phyloP scores from a whole-genome alignment of 2,329 filamentous ascomycete species.

The Pseudocercospora vitis region DNA sequence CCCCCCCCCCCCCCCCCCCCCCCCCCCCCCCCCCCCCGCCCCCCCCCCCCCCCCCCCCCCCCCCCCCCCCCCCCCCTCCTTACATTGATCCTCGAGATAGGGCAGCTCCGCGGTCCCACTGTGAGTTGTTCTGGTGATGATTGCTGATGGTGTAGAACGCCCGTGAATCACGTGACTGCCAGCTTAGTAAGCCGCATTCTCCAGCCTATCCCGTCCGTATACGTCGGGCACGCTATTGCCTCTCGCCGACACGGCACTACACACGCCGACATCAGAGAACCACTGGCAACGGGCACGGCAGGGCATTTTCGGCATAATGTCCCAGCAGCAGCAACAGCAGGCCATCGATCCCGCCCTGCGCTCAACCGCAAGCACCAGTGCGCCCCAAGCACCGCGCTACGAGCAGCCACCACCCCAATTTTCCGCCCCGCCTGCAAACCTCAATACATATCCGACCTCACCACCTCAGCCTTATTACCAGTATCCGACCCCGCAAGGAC shows the following conservation, averaged over 20 bases:
- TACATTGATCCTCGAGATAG: too few species aligned
- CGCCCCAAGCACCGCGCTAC: not conserved
- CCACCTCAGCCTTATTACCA: constrained; percentile 27
- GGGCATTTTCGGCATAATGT: constrained; percentile 1
- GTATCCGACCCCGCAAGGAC: constrained; percentile 24
- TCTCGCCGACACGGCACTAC: constrained; percentile 7
- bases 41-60: too few species aligned
- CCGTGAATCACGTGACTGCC: too few species aligned
- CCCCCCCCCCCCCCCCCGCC: too few species aligned
- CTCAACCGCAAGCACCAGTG: not conserved
- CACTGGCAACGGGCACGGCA: not conserved
- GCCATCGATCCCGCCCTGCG: constrained; percentile 8
- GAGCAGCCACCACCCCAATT: constrained; percentile 6
- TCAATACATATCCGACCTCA: constrained; percentile 2
- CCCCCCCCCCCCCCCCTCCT: too few species aligned
- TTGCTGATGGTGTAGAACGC: too few species aligned
- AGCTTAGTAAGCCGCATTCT: too few species aligned
- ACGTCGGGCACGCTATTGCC: constrained; percentile 5
- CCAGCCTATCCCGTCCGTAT: too few species aligned
- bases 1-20: too few species aligned
- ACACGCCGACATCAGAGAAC: constrained; percentile 1
- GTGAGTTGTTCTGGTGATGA: too few species aligned
- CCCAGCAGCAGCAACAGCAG: constrained; percentile 5
- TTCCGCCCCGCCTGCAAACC: constrained; percentile 3
- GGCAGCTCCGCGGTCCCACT: too few species aligned